These are phyloP conservation scores for Aurantiochytrium sp. DNA, from an alignment of 108 stramenopile genomes.

Conservation along the genomic window DNA sequence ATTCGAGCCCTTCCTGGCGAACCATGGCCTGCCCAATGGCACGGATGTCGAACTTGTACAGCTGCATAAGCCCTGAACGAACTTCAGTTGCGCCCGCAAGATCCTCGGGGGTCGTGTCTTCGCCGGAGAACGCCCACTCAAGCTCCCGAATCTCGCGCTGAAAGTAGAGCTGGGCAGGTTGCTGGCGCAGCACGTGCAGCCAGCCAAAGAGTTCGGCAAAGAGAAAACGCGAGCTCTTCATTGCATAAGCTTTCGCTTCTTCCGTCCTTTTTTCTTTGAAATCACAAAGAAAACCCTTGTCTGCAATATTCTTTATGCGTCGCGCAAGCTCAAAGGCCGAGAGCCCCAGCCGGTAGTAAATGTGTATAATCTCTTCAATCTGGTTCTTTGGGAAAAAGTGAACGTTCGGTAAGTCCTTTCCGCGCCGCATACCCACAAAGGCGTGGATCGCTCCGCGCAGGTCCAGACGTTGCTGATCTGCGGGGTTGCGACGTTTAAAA, in stretches of 20 bases:
- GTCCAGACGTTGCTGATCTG: not conserved
- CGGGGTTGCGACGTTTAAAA: not conserved
- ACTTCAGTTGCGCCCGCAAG: not conserved
- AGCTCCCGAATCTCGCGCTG: not conserved
- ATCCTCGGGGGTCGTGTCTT: too few relatives aligned
- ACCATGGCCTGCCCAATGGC: slow-evolving; percentile 3
- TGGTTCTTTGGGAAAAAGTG: not conserved
- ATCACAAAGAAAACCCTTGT: not conserved
- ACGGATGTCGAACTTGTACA: not conserved
- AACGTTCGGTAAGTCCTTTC: not conserved
- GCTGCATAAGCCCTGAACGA: not conserved
- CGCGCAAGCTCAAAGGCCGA: not conserved
- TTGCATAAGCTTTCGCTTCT: not conserved
- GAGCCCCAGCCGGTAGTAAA: slow-evolving; percentile 7
- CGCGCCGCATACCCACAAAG: not conserved
- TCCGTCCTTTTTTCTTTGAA: not conserved
- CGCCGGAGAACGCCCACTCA: not conserved
- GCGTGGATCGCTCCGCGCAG: slow-evolving; percentile 4
- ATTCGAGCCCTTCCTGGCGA: not conserved
- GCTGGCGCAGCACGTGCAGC: not conserved
- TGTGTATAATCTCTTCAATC: not conserved
- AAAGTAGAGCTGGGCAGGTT: slow-evolving; percentile 9
- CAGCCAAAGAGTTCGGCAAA: slow-evolving; percentile 6
- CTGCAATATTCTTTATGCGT: not conserved
- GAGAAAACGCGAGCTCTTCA: not conserved